Evolutionary conservation across 2,329 filamentous ascomycete species (phyloP).

Genomic region (Mycosphaerella sp.): DNA sequence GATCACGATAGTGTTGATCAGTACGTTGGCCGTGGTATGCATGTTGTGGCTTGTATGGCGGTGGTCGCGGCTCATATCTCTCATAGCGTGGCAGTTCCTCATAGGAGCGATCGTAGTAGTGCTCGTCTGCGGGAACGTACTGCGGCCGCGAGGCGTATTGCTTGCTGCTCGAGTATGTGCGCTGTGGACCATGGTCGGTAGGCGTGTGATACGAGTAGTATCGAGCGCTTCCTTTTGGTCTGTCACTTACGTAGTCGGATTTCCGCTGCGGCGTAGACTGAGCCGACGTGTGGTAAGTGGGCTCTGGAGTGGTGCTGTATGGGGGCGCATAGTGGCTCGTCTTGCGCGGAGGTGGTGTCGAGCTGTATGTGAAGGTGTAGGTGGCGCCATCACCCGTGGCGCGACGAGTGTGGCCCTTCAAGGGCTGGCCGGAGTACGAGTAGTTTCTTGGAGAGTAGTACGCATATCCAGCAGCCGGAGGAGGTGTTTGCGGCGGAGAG

Average conservation of each 20-base stretch:
- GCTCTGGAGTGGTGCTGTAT: conserved; percentile 23
- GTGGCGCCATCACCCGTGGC: conserved; percentile 47
- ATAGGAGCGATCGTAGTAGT: conserved; percentile 50
- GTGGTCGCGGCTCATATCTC: conserved; percentile 39
- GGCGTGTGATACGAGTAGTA: conserved; percentile 49
- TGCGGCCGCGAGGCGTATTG: conserved; percentile 49
- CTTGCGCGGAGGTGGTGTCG: conserved; percentile 23
- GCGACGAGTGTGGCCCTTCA: conserved; percentile 49
- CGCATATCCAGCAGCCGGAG: conserved; percentile 37
- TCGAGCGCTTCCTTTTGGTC: conserved; percentile 38
- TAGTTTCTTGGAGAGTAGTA: conserved; percentile 53
- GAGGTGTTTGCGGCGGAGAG: conserved; percentile 45
- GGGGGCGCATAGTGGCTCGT: conserved; percentile 14
- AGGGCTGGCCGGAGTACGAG: conserved; percentile 44
- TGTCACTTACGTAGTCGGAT: conserved; percentile 60
- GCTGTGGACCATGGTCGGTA: conserved; percentile 42
- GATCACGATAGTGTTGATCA: conserved; percentile 48
- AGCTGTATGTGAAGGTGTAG: conserved; percentile 42
- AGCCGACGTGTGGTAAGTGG: conserved; percentile 37
- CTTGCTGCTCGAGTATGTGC: conserved; percentile 38
- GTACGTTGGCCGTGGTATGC: conserved; percentile 45
- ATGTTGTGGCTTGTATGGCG: conserved; percentile 49
- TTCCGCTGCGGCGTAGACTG: conserved; percentile 50
- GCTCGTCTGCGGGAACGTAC: conserved; percentile 40
- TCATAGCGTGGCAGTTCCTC: conserved; percentile 39